Conservation (phyloP, 148 eudicot genomes). For the Rheum nobile region DNA sequence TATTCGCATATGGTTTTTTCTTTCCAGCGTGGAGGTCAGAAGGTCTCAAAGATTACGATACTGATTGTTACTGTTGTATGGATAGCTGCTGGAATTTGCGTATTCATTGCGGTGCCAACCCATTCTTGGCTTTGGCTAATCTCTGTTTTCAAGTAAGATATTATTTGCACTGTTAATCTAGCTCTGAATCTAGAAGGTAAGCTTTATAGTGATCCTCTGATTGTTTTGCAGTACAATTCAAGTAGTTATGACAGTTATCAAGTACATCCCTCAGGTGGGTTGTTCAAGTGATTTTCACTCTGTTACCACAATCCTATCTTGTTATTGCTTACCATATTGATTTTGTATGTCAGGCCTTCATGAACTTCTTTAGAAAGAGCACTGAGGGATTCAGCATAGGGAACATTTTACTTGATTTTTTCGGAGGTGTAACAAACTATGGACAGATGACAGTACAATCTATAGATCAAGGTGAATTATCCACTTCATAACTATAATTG, state of each 20-base stretch:
- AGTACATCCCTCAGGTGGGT: slow-evolving; percentile 69
- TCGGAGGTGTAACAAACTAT: slow-evolving; percentile 49
- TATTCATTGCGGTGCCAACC: slow-evolving; percentile 37
- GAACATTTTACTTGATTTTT: slow-evolving; percentile 51
- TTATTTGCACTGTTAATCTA: no score
- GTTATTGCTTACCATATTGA: background rate
- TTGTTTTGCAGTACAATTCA: slow-evolving; percentile 47
- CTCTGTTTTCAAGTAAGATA: slow-evolving; percentile 52
- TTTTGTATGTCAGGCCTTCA: slow-evolving; percentile 27
- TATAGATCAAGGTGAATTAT: slow-evolving; percentile 42
- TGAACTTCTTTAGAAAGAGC: slow-evolving; percentile 59
- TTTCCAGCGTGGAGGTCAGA: slow-evolving; percentile 55
- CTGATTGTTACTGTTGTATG: slow-evolving; percentile 38
- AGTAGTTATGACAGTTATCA: slow-evolving; percentile 54
- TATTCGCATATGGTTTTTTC: background rate
- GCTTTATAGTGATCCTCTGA: background rate
- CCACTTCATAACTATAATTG: background rate
- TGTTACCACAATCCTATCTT: background rate
- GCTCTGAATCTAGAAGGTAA: no score
- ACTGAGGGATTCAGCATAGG: slow-evolving; percentile 68
- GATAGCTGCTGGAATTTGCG: slow-evolving; percentile 46
- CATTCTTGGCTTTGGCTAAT: slow-evolving; percentile 70
- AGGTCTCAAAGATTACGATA: slow-evolving; percentile 42
- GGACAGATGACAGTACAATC: slow-evolving; percentile 58
- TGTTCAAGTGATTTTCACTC: background rate